phyloP scores from a whole-genome alignment of 2,329 filamentous ascomycete genomes.

The Trichoderma pleuroti region DNA sequence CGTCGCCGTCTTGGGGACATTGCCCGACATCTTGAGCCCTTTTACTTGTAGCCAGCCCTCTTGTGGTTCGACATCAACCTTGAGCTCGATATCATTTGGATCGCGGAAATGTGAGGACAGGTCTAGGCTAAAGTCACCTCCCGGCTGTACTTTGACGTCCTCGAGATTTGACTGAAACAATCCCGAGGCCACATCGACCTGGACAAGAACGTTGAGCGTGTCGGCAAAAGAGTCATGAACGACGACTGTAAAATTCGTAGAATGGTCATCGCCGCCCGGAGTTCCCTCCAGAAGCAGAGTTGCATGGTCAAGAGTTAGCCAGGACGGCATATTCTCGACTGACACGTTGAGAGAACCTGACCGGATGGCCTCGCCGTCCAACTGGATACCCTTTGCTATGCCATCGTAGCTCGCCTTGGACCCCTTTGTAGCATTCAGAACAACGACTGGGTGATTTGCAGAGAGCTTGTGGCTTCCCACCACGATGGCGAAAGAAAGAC shows the following conservation, averaged over 20 bases:
- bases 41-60: slow-evolving; percentile 44
- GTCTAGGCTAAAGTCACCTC: slow-evolving; percentile 42
- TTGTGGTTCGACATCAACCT: slow-evolving; percentile 35
- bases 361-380: slow-evolving; percentile 54
- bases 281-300: slow-evolving; percentile 63
- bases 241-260: slow-evolving; percentile 60
- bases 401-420: slow-evolving; percentile 49
- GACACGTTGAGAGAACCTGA: slow-evolving; percentile 52
- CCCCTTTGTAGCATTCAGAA: slow-evolving; percentile 55
- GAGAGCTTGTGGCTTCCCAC: slow-evolving; percentile 68
- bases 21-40: slow-evolving; percentile 39
- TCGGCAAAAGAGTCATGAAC: slow-evolving; percentile 60
- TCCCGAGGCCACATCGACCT: slow-evolving; percentile 35
- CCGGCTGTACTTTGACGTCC: slow-evolving; percentile 39
- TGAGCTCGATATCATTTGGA: slow-evolving; percentile 37
- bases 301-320: slow-evolving; percentile 63
- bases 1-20: slow-evolving; percentile 35
- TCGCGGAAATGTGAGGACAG: slow-evolving; percentile 42
- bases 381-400: slow-evolving; percentile 48
- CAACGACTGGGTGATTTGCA: slow-evolving; percentile 55
- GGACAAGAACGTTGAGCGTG: slow-evolving; percentile 52
- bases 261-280: slow-evolving; percentile 55
- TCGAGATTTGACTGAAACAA: slow-evolving; percentile 42
- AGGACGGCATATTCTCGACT: slow-evolving; percentile 55
- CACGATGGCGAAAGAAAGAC: slow-evolving; percentile 65